Conservation (phyloP, 139 green algal species). For the Chlorella vulgaris region DNA sequence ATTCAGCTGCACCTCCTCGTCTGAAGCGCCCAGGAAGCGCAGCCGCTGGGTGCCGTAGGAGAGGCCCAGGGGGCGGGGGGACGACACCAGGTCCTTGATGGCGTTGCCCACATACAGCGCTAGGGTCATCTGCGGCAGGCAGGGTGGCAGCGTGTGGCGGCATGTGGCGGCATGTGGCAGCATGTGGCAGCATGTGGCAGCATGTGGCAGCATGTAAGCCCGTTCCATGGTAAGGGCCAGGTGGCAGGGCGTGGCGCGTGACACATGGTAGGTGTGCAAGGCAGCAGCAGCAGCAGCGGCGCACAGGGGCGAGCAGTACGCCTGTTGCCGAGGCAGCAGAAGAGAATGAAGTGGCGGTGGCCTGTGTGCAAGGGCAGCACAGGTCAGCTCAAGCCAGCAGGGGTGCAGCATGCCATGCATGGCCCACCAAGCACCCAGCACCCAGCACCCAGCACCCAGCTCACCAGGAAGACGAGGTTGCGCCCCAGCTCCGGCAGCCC, state of each 20-base stretch:
- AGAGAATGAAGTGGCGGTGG: no score
- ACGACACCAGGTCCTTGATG: conserved; percentile 61
- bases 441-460: background rate
- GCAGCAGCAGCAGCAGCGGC: no score
- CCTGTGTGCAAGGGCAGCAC: no score
- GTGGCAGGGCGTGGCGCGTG: no score
- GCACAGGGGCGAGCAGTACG: no score
- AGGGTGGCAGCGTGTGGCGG: background rate
- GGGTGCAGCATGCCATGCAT: no score
- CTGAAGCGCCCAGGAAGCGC: conserved; percentile 12
- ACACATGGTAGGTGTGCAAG: no score
- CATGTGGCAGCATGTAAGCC: no score
- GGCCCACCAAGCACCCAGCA: no score
- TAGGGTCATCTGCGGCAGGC: conserved; percentile 40
- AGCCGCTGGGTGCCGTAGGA: conserved; percentile 31
- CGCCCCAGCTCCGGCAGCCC: conserved; percentile 41
- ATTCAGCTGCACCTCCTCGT: conserved; percentile 48
- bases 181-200: background rate
- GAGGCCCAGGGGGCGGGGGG: conserved; percentile 47
- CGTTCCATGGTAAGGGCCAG: no score
- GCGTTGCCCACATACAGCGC: conserved; percentile 59
- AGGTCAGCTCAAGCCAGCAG: no score
- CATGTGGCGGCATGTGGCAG: background rate
- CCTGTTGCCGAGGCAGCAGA: no score
- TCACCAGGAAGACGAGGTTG: conserved; percentile 29